Conservation (phyloP, 2,329 filamentous ascomycete genomes). For the Fusarium ambrosium region DNA sequence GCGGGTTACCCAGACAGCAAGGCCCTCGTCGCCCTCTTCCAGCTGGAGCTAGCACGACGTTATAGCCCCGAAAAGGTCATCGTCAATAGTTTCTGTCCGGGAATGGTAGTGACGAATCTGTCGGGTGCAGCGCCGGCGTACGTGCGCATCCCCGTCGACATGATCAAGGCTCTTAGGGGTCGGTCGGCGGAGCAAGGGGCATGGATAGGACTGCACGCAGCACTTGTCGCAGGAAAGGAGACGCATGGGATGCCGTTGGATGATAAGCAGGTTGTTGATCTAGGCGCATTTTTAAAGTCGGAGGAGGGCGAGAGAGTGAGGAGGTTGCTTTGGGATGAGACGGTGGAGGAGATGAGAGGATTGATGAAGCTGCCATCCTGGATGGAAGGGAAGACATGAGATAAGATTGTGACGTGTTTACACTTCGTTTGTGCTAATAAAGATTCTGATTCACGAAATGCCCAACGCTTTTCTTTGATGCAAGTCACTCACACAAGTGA, state of each 20-base stretch:
- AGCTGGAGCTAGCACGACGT: constrained; percentile 24
- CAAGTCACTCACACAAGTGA: background rate
- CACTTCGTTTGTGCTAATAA: background rate
- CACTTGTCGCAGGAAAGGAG: constrained; percentile 19
- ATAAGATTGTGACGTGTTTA: background rate
- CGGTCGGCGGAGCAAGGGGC: constrained; percentile 18
- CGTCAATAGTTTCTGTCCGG: constrained; percentile 5
- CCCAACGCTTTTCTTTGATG: background rate
- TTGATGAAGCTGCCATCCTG: background rate
- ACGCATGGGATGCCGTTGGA: constrained; percentile 29
- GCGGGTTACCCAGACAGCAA: constrained; percentile 22
- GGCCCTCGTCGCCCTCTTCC: constrained; percentile 31
- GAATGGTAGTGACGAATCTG: constrained; percentile 26
- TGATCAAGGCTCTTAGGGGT: constrained; percentile 13
- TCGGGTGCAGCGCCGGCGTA: constrained; percentile 20
- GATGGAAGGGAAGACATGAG: background rate
- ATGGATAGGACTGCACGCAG: constrained; percentile 32
- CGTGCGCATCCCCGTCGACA: constrained; percentile 20
- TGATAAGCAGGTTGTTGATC: constrained; percentile 10
- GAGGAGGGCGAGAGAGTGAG: background rate
- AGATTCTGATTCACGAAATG: background rate
- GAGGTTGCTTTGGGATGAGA: constrained; percentile 1
- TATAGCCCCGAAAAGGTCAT: background rate
- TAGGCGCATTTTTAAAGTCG: background rate
- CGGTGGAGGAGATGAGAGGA: background rate